Conservation (phyloP, 208 protist species). For the Acanthamoeba lenticulata region DNA sequence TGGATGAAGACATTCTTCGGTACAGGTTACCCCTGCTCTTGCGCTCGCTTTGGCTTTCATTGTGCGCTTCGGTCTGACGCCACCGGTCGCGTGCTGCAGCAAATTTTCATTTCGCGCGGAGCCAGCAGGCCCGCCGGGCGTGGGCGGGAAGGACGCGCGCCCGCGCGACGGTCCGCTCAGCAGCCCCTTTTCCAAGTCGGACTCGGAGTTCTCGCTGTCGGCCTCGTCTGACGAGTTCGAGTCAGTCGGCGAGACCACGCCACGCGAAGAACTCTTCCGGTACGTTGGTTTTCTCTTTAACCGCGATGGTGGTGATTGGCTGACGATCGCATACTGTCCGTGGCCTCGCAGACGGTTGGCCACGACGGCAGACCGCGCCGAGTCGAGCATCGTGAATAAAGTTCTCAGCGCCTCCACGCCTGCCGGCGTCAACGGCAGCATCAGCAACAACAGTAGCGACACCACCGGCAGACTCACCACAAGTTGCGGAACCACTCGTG, state of each 20-base stretch:
- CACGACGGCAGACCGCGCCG: too few species aligned
- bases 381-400: too few species aligned
- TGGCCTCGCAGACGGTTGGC: neutral
- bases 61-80: neutral
- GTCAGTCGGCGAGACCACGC: neutral
- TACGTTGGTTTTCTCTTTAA: too few species aligned
- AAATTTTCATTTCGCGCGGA: slow-evolving; percentile 3
- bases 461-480: neutral
- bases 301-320: neutral
- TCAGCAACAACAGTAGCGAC: too few species aligned
- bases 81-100: neutral
- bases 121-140: neutral
- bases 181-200: neutral
- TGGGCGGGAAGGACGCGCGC: neutral
- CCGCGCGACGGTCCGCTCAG: neutral
- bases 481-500: neutral
- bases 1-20: slow-evolving; percentile 52
- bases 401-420: too few species aligned
- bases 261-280: neutral
- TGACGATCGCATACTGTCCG: neutral
- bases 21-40: neutral
- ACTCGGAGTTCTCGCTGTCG: slow-evolving; percentile 1
- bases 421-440: too few species aligned
- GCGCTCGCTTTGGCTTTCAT: neutral
- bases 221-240: neutral